A percentile compares a stretch with the other conserved stretches of the same genome.
Evolutionary conservation across 140 eudicot genomes (phyloP).

Genomic region (Anethum foeniculum): DNA sequence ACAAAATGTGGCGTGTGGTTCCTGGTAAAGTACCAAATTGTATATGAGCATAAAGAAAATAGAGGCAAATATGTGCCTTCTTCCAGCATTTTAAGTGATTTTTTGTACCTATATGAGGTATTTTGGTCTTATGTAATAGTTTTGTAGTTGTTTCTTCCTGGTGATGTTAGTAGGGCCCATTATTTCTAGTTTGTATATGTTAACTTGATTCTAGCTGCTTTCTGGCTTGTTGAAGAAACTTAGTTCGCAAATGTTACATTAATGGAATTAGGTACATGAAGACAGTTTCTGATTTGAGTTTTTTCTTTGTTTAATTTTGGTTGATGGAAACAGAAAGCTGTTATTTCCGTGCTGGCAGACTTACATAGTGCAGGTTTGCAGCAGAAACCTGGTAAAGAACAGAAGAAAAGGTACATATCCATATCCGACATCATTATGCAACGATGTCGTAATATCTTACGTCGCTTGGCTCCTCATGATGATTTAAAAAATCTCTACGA

Average conservation of each 20-base stretch:
- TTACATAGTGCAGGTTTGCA: slow-evolving; percentile 17
- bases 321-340: slow-evolving; percentile 43
- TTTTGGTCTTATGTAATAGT: background rate
- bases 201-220: background rate
- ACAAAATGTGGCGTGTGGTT: background rate
- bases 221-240: background rate
- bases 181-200: background rate
- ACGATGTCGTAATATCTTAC: slow-evolving; percentile 55
- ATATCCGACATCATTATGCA: slow-evolving; percentile 40
- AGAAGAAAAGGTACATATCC: slow-evolving; percentile 22
- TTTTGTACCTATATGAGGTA: background rate
- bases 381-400: slow-evolving; percentile 25
- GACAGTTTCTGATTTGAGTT: background rate
- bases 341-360: slow-evolving; percentile 34
- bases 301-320: slow-evolving; percentile 3
- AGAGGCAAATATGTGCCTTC: background rate
- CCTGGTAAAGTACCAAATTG: background rate
- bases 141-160: background rate
- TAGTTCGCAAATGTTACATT: background rate
- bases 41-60: background rate
- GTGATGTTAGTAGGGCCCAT: background rate
- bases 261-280: background rate
- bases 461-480: slow-evolving; percentile 44
- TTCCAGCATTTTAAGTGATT: background rate
- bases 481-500: slow-evolving; percentile 36